These are phyloP conservation scores for Cardamine resedifolia DNA, from an alignment of 345 rosid species.

Conservation along the genomic window DNA sequence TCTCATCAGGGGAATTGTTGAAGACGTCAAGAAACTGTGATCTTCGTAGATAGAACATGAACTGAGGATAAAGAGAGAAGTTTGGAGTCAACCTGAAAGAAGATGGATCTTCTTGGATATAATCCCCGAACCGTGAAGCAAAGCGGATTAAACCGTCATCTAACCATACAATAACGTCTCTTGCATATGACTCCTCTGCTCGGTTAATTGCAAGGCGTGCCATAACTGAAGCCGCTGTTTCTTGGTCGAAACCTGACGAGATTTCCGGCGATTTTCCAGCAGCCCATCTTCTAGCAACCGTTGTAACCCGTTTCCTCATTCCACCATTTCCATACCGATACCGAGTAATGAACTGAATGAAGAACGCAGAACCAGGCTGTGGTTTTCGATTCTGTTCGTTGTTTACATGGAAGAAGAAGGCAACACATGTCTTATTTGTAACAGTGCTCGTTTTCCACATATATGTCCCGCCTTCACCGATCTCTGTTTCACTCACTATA, in stretches of 20 bases:
- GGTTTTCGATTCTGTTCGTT: conserved; percentile 55
- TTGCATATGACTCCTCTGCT: conserved; percentile 64
- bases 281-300: conserved; percentile 95
- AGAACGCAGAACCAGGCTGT: conserved; percentile 81
- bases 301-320: conserved; percentile 73
- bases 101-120: conserved; percentile 84
- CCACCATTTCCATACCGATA: conserved; percentile 72
- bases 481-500: conserved; percentile 66
- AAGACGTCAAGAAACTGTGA: conserved; percentile 97
- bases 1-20: conserved; percentile 85
- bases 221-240: conserved; percentile 94
- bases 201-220: conserved; percentile 87
- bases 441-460: conserved; percentile 79
- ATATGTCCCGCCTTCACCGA: conserved; percentile 81
- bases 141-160: conserved; percentile 79
- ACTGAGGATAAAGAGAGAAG: conserved; percentile 94
- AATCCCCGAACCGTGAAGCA: conserved; percentile 87
- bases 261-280: conserved; percentile 75
- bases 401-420: conserved; percentile 77
- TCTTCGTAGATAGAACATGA: conserved; percentile 92
- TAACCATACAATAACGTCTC: conserved; percentile 89
- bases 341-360: conserved; percentile 81
- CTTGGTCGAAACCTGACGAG: conserved; percentile 88
- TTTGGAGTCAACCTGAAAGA: conserved; percentile 82
- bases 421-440: conserved; percentile 74